Evolutionary conservation across 257 asterid genomes (phyloP).

Genomic region (Solanum pimpinellifolium): DNA sequence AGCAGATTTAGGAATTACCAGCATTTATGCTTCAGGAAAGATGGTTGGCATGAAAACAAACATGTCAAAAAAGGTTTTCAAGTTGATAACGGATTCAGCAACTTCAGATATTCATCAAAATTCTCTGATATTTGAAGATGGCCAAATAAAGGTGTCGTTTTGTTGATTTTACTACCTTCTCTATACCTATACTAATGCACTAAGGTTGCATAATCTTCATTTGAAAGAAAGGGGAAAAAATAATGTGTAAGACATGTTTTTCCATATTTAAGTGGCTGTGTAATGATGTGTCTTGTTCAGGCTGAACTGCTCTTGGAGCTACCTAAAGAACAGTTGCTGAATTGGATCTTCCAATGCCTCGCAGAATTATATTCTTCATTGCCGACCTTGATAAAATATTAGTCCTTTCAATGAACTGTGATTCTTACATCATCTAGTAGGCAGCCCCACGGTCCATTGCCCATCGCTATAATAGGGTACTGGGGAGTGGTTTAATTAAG

Average conservation of each 20-base stretch:
- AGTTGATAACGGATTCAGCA: constrained; percentile 70
- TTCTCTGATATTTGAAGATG: constrained; percentile 67
- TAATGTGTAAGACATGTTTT: background rate
- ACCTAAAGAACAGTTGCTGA: constrained; percentile 90
- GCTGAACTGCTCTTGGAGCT: constrained; percentile 89
- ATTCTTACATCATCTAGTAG: background rate
- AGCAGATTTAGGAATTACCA: constrained; percentile 79
- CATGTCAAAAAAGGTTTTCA: constrained; percentile 76
- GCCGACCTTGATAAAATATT: constrained; percentile 81
- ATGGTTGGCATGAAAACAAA: constrained; percentile 74
- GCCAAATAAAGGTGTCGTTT: constrained; percentile 57
- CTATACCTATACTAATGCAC: background rate
- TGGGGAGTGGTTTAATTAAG: background rate
- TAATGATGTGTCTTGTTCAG: constrained; percentile 22
- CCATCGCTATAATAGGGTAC: background rate
- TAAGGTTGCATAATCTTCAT: background rate
- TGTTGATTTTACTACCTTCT: background rate
- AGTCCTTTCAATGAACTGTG: constrained; percentile 8
- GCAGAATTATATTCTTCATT: constrained; percentile 76
- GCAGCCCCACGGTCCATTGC: background rate
- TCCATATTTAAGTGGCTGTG: background rate
- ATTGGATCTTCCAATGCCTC: constrained; percentile 90
- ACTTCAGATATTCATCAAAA: constrained; percentile 54
- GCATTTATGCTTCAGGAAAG: constrained; percentile 67
- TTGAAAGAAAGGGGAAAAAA: background rate